Evolutionary conservation across 306 rosid species (phyloP).

Genomic region (Inga leiocalycina): DNA sequence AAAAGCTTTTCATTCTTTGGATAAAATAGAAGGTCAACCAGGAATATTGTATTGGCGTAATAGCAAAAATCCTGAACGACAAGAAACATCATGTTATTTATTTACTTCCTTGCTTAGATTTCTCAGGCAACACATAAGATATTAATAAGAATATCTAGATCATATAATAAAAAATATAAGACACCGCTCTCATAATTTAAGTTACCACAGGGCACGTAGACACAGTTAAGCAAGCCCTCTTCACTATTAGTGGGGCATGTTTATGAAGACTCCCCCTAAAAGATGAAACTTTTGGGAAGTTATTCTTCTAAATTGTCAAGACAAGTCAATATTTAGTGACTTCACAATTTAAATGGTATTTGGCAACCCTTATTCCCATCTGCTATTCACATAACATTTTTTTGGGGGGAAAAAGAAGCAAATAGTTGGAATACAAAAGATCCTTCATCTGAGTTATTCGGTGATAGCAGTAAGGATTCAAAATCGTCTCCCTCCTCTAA

Average conservation of each 20-base stretch:
- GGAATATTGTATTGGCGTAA: conserved; percentile 90
- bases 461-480: not conserved
- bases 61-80: conserved; percentile 87
- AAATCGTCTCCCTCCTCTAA: conserved; percentile 17
- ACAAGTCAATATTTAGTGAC: not conserved
- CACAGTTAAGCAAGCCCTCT: not conserved
- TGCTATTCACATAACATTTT: not conserved
- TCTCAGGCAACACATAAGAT: not conserved
- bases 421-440: not conserved
- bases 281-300: conserved; percentile 9
- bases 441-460: not conserved
- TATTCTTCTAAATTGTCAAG: not conserved
- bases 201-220: not conserved
- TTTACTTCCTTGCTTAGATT: conserved; percentile 18
- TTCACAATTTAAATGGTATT: not conserved
- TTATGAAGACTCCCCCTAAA: not conserved
- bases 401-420: too few relatives aligned
- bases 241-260: not conserved
- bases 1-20: conserved; percentile 86
- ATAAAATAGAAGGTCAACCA: conserved; percentile 76
- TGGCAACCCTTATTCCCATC: not conserved
- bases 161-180: not conserved
- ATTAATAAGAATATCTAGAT: not conserved
- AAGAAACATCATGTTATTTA: conserved; percentile 32
- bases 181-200: not conserved